Evolutionary conservation across 805 yeast genomes (phyloP), one percentile per base, ranked within the genome.

Genomic region (Candida insectorum): DNA sequence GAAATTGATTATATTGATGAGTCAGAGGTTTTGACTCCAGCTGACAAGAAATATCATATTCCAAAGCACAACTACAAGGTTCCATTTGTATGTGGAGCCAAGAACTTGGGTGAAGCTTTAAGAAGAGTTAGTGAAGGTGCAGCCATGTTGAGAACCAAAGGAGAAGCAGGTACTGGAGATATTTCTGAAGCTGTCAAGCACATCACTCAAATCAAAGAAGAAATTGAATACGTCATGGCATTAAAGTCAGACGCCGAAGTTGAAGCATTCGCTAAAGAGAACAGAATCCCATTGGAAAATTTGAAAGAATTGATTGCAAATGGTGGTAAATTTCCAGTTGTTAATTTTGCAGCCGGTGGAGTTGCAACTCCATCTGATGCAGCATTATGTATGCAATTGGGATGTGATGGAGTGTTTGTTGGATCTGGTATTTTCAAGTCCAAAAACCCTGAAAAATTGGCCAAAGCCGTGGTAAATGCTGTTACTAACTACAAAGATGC

Each of bases 121-220:
- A 75, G 93, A 57, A 73, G 94, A 53, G 70, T 85, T 50, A 63
- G 70, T 47, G 94, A 84, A 60, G 93, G 93, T 45, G 91, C 93
- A 23, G 89, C 91, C 20, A 82, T 84, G 91, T 74, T 84, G 54
- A 73, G 93, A 56, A 80, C 93, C 44, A 84, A 84, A 62, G 94
- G 94, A 46, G 94, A 84, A 57, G 93, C 94, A 22, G 94, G 94
- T 28, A 85, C 94, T 24, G 94, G 94, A 35, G 93, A 84, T 58
- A 78, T 84, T 33, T 77, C 85, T 26, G 91, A 84, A 58, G 93
- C 93, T 10, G 86, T 84, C 37, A 74, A 70, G 51, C 94, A 84
- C 57, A 79, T 85, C 45, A 69, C 76, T 36, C 65, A 71, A 44
- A 79, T 85, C 55, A 71, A 66, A 39, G 52, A 59, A 32, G 75